These are phyloP conservation scores for Diospyros lotus DNA, from an alignment of 148 eudicot species.

Conservation along the genomic window DNA sequence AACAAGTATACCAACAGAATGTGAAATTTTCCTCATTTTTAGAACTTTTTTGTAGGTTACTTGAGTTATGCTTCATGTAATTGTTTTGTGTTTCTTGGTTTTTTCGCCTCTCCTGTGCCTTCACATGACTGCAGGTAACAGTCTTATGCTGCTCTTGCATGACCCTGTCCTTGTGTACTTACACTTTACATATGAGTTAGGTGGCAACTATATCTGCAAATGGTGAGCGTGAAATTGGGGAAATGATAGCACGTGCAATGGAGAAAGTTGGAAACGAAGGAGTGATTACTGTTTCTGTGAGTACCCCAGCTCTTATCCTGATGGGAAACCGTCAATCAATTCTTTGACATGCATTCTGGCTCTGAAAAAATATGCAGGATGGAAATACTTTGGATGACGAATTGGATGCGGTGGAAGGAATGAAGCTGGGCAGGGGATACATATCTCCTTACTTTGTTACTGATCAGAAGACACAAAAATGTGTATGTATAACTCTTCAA, in stretches of 20 bases:
- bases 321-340: background rate
- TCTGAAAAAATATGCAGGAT: constrained; percentile 37
- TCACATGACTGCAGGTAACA: too few species aligned
- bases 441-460: constrained; percentile 54
- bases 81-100: too few species aligned
- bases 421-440: constrained; percentile 53
- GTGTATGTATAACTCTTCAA: constrained; percentile 18
- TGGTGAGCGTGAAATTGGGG: constrained; percentile 91
- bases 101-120: too few species aligned
- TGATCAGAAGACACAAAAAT: constrained; percentile 56
- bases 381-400: constrained; percentile 62
- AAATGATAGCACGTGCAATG: constrained; percentile 84
- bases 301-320: constrained; percentile 20
- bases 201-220: constrained; percentile 95
- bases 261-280: constrained; percentile 99
- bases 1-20: too few species aligned
- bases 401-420: constrained; percentile 53
- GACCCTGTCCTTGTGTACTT: background rate
- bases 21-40: too few species aligned
- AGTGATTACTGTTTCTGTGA: constrained; percentile 85
- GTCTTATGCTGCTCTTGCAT: background rate
- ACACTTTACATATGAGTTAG: constrained; percentile 26
- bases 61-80: too few species aligned
- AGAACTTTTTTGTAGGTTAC: too few species aligned
- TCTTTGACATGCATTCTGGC: constrained; percentile 3